These are phyloP conservation scores for Sugiyamaella boreocaroliniensis DNA, from an alignment of 805 yeast genomes.

Conservation along the genomic window DNA sequence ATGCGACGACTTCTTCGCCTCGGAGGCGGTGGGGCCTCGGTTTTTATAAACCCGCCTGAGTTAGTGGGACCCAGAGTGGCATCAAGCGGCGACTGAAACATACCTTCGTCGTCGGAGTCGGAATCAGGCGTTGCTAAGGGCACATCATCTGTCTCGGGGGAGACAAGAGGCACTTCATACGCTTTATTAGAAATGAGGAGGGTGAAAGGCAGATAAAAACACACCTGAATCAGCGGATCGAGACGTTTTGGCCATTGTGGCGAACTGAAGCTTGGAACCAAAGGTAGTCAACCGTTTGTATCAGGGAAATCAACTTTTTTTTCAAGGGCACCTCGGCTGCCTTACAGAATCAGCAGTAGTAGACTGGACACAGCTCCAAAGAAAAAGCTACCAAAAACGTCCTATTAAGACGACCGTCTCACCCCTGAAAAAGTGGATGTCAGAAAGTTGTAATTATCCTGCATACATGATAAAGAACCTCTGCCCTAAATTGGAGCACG, in stretches of 20 bases:
- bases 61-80: neutral
- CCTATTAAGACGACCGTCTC: no score
- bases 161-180: neutral
- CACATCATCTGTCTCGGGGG: neutral
- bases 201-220: no score
- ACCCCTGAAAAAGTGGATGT: no score
- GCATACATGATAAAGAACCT: neutral
- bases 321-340: neutral
- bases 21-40: neutral
- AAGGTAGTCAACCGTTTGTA: no score
- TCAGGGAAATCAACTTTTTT: no score
- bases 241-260: neutral
- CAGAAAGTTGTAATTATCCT: no score
- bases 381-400: neutral
- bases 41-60: neutral
- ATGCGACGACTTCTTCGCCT: no score
- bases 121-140: neutral
- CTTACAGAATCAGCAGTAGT: no score
- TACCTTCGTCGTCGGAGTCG: neutral
- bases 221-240: no score
- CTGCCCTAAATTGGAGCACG: neutral
- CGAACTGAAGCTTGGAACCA: neutral
- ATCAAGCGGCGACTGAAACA: neutral
- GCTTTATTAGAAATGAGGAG: no score
- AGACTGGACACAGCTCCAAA: no score